Evolutionary conservation across 1,139 yeast genomes (phyloP).

Genomic region (Candida neerlandica): DNA sequence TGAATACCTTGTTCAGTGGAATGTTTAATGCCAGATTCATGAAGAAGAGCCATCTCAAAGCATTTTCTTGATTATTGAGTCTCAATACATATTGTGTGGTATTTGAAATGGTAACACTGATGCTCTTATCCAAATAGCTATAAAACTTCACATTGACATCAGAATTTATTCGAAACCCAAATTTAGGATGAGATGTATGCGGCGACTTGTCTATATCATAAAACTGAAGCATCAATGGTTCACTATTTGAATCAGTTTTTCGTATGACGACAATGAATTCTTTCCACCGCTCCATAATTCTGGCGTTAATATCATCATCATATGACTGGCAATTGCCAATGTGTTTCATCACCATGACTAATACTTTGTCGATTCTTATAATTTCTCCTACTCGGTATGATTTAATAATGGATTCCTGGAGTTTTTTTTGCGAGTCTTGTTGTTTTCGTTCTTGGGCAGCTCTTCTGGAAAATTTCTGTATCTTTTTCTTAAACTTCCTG

Average conservation of each 20-base stretch:
- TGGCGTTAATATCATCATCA: slow-evolving; percentile 52
- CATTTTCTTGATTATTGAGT: slow-evolving; percentile 52
- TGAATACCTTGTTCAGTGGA: slow-evolving; percentile 26
- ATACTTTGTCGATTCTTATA: slow-evolving; percentile 63
- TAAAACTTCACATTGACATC: slow-evolving; percentile 51
- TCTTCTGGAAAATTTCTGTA: slow-evolving; percentile 25
- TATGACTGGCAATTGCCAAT: slow-evolving; percentile 35
- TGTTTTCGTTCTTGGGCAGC: slow-evolving; percentile 26
- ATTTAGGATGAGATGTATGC: slow-evolving; percentile 27
- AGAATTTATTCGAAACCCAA: slow-evolving; percentile 23
- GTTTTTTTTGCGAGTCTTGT: slow-evolving; percentile 21
- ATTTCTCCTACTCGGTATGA: slow-evolving; percentile 57
- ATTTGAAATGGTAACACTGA: slow-evolving; percentile 45
- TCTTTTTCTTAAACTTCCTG: slow-evolving; percentile 22
- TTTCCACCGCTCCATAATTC: slow-evolving; percentile 72
- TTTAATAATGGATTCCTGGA: slow-evolving; percentile 27
- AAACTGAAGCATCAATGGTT: slow-evolving; percentile 64
- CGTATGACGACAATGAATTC: slow-evolving; percentile 72
- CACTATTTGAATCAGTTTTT: slow-evolving; percentile 48
- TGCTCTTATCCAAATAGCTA: slow-evolving; percentile 68
- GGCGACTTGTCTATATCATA: slow-evolving; percentile 51
- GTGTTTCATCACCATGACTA: slow-evolving; percentile 55
- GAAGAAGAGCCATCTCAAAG: slow-evolving; percentile 66
- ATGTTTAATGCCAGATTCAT: slow-evolving; percentile 47
- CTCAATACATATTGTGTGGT: slow-evolving; percentile 54